These are phyloP conservation scores for Aspergillus costaricaensis DNA, from an alignment of 2,329 filamentous ascomycete genomes.

Conservation along the genomic window DNA sequence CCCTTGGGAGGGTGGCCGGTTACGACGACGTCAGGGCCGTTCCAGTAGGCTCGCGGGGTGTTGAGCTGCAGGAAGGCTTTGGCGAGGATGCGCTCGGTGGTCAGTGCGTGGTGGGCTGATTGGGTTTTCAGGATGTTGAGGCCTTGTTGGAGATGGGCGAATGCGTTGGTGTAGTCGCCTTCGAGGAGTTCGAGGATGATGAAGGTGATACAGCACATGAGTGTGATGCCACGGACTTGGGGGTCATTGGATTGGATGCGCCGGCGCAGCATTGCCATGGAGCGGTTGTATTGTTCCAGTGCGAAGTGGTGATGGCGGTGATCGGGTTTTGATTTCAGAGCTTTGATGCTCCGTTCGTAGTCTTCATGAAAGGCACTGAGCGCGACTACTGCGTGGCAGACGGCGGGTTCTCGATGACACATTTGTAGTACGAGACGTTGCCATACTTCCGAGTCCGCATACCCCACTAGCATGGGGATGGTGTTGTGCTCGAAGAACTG, in stretches of 20 bases:
- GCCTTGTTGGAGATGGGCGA: not conserved
- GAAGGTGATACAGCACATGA: slow-evolving; percentile 13
- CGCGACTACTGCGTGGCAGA: slow-evolving; percentile 12
- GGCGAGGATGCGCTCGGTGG: not conserved
- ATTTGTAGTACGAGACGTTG: not conserved
- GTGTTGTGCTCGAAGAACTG: not conserved
- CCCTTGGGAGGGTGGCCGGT: not conserved
- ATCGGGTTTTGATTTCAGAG: not conserved
- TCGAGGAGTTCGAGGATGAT: not conserved
- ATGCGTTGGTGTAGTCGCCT: not conserved
- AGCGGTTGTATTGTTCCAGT: slow-evolving; percentile 8
- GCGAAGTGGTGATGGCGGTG: slow-evolving; percentile 8
- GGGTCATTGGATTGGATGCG: slow-evolving; percentile 9
- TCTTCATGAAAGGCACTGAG: slow-evolving; percentile 11
- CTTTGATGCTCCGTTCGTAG: not conserved
- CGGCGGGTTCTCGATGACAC: slow-evolving; percentile 10
- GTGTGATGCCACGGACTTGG: not conserved
- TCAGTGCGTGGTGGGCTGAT: not conserved
- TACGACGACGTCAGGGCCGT: not conserved
- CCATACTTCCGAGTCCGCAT: slow-evolving; percentile 15
- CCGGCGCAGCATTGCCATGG: slow-evolving; percentile 1
- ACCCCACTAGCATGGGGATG: not conserved
- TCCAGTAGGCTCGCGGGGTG: not conserved
- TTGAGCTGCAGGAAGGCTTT: not conserved
- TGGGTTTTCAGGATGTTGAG: not conserved